Base-by-base conservation (phyloP, 164 flowering plant species). In the Chimonanthus salicifolius region DNA sequence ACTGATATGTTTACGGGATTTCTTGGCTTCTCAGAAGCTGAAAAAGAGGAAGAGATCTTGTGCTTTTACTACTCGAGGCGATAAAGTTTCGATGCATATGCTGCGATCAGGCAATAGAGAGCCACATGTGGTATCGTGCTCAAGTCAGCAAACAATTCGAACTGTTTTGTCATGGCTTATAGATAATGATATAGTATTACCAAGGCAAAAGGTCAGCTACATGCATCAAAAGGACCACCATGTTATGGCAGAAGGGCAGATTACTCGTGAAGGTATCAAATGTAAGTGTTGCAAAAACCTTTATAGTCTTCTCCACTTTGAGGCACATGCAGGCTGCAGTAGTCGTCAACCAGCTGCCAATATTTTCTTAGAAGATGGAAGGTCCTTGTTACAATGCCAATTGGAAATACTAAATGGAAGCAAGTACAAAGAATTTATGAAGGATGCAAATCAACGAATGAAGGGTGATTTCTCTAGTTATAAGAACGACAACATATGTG, bases 341-440 rank as follows among this genome's bases (percentile, higher is more conserved):
- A 16, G 5, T 73, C 72, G 21, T 58, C 79, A 79, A 8, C 89
- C 98, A 6, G 76, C 91, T 65, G 89, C 86, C 43, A 76, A 84
- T 73, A 90, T 94, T 9, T 89, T 83, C 80, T 70, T 93, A 81
- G 83, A 80, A 69, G 91, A 93, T 83, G 98, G 97, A 2, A 87
- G 90, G 83, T 91, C 98, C 72, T 80, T 95, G 70, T 50, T 88
- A 65, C 88, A 91, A 4, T 92, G 97, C 80, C 90, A 86, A 77
- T 72, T 64, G 77, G 79, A 89, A 77, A 33, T 88, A 45, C 33
- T 77, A 47, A n/a, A n/a, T 54, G 60, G n/a, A 7, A 54, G 33
- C 33, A 33, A 33, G 33, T 33, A 33, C 33, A 33, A 33, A 33
- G 33, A 33, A 33, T 33, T 33, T 33, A 33, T 33, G 33, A 33